Evolutionary conservation across 192 early-diverging fungal species (phyloP).

Genomic region (Fimicolochytrium jonesii): DNA sequence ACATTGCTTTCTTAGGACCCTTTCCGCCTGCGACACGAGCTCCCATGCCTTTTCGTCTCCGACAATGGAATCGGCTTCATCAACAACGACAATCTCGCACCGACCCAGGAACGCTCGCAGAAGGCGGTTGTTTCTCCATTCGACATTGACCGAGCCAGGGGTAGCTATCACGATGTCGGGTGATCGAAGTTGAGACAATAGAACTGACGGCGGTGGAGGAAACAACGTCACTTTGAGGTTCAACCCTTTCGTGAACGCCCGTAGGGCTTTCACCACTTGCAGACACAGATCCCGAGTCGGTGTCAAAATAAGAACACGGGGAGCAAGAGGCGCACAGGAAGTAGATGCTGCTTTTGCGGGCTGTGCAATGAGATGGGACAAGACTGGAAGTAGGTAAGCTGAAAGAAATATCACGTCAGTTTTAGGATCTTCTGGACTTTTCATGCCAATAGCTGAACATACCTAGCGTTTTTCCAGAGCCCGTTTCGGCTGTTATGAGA

Average conservation of each 20-base stretch:
- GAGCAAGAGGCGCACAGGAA: neutral
- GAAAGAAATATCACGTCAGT: neutral
- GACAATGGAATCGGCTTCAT: constrained; percentile 31
- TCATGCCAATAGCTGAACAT: neutral
- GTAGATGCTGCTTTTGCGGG: neutral
- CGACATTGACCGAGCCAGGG: neutral
- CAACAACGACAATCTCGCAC: constrained; percentile 22
- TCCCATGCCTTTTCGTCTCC: neutral
- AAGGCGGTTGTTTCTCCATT: neutral
- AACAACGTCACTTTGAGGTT: neutral
- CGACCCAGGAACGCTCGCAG: constrained; percentile 9
- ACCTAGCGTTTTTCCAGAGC: constrained; percentile 13
- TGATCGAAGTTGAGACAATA: neutral
- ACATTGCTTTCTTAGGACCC: neutral
- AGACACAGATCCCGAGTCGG: constrained; percentile 1
- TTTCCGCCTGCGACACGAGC: constrained; percentile 3
- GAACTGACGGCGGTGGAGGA: constrained; percentile 7
- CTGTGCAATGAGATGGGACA: neutral
- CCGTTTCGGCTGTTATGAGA: constrained; percentile 1
- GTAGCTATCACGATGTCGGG: constrained; percentile 8
- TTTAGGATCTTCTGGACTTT: neutral
- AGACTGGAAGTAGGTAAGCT: constrained; percentile 6
- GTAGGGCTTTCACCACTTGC: neutral
- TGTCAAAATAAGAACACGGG: neutral
- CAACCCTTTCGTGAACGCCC: neutral